phyloP scores from a whole-genome alignment of 1,284 basidiomycete species.

The Puccinia novopanici region DNA sequence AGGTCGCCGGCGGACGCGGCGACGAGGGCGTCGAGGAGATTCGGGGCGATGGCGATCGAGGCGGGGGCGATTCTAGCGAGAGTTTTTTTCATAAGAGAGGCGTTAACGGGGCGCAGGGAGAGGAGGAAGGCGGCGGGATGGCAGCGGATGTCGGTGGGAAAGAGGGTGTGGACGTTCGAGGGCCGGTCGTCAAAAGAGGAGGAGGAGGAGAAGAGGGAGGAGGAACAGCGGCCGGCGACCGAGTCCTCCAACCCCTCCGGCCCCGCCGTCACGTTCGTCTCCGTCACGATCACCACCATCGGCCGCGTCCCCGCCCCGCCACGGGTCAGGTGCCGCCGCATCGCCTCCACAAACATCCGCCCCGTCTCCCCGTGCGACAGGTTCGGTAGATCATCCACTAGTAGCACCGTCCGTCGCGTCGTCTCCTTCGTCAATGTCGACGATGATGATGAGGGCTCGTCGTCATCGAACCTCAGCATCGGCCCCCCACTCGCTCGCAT shows the following conservation, averaged over 20 bases:
- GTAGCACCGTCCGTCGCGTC: conserved; percentile 17
- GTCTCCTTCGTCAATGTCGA: neutral
- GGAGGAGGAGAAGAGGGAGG: too few relatives aligned
- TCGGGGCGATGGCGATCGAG: neutral
- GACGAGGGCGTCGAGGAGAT: conserved; percentile 67
- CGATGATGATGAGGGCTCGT: conserved; percentile 8
- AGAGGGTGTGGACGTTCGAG: conserved; percentile 23
- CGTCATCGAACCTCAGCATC: conserved; percentile 20
- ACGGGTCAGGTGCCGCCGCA: conserved; percentile 21
- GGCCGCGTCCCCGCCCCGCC: neutral
- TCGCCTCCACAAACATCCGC: neutral
- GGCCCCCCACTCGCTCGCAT: conserved; percentile 27
- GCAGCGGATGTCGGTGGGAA: conserved; percentile 28
- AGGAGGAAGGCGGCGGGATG: conserved; percentile 31
- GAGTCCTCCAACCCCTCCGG: conserved; percentile 22
- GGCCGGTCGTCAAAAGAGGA: conserved; percentile 1
- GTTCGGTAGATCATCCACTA: conserved; percentile 46
- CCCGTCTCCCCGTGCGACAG: conserved; percentile 21
- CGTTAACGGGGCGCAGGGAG: conserved; percentile 27
- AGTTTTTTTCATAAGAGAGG: conserved; percentile 51
- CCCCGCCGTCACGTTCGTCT: conserved; percentile 34
- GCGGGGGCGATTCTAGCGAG: neutral
- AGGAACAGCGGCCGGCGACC: neutral
- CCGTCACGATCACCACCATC: conserved; percentile 25
- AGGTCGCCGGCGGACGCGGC: conserved; percentile 84